phyloP scores from a whole-genome alignment of 2,329 filamentous ascomycete species.

The Didymella glomerata region DNA sequence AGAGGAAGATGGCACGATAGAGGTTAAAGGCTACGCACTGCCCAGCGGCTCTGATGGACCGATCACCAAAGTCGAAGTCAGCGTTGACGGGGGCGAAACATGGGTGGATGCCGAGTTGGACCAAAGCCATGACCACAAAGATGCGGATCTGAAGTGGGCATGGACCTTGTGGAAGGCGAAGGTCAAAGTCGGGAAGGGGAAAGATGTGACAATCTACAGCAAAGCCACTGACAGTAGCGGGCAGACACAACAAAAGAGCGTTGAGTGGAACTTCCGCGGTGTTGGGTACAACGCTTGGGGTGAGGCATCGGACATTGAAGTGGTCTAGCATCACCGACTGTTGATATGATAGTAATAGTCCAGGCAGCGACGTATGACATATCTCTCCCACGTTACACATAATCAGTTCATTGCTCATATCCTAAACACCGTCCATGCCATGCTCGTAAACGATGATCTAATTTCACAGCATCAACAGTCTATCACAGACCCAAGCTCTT shows the following conservation, averaged over 20 bases:
- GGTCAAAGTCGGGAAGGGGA: conserved; percentile 54
- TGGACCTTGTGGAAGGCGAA: conserved; percentile 65
- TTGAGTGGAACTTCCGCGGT: conserved; percentile 67
- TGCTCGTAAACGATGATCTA: conserved; percentile 18
- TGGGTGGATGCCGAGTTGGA: conserved; percentile 60
- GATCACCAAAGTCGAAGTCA: conserved; percentile 63
- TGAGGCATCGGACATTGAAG: conserved; percentile 59
- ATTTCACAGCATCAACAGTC: not conserved
- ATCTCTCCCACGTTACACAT: not conserved
- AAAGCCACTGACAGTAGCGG: conserved; percentile 63
- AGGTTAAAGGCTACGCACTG: conserved; percentile 65
- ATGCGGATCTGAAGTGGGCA: conserved; percentile 59
- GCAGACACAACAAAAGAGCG: conserved; percentile 59
- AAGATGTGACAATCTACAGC: conserved; percentile 59
- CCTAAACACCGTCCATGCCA: conserved; percentile 26
- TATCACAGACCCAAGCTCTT: conserved; percentile 50
- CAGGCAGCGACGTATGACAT: not conserved
- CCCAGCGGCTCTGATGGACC: conserved; percentile 63
- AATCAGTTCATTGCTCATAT: not conserved
- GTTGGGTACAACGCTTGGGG: conserved; percentile 70
- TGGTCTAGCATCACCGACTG: conserved; percentile 41
- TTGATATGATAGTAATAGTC: not conserved
- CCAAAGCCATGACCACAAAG: conserved; percentile 27
- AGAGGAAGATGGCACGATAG: conserved; percentile 54
- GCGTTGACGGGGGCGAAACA: conserved; percentile 57